Evolutionary conservation across 148 eudicot species (phyloP), one percentile per base, ranked within the genome.

Genomic region (Rhododendron molle): DNA sequence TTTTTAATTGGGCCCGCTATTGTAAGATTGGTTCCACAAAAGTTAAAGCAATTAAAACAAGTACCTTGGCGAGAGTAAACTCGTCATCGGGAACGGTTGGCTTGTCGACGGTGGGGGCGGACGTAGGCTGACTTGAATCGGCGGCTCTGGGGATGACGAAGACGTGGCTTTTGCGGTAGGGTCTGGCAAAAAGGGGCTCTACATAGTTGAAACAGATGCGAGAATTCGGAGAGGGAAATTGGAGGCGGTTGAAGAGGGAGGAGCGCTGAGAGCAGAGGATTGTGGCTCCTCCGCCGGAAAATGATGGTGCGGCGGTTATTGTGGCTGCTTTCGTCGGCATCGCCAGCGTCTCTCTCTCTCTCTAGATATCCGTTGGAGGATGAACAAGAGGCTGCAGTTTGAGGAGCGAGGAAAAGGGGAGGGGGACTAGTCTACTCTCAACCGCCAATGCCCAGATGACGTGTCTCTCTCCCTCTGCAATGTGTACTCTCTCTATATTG

Each of bases 1-100:
- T 7, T 20, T 18, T 56, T 56, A 56, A 56, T 16, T 18, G 21
- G 7, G 60, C 60, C 60, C 23, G 60, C 60, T 56, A 16, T 23
- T 18, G 60, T 54, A 16, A 54, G 60, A 13, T 40, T 40, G 44
- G 44, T 40, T 7, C 44, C 60, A 54, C 6, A 1, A 16, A 54
- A 54, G 60, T 54, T 15, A 15, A 16, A 54, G 49, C 21, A 54
- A 18, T 18, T 1, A 14, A 4, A 54, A 54, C 7, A 65, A 67
- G 40, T 85, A 97, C 99, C 90, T 94, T 92, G 69, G 96, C 89
- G 23, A 97, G 89, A 26, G 98, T 87, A 83, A 94, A 92, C 87
- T 91, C 93, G 14, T 93, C 93, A 65, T 97, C 98, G 43, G 93
- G 62, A 38, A 95, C 89, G 71, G 87, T 87, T 7, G 92, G 13